Evolutionary conservation across 2,329 filamentous ascomycete species (phyloP), one percentile per base, ranked within the genome.

Genomic region (Cercospora sojina): DNA sequence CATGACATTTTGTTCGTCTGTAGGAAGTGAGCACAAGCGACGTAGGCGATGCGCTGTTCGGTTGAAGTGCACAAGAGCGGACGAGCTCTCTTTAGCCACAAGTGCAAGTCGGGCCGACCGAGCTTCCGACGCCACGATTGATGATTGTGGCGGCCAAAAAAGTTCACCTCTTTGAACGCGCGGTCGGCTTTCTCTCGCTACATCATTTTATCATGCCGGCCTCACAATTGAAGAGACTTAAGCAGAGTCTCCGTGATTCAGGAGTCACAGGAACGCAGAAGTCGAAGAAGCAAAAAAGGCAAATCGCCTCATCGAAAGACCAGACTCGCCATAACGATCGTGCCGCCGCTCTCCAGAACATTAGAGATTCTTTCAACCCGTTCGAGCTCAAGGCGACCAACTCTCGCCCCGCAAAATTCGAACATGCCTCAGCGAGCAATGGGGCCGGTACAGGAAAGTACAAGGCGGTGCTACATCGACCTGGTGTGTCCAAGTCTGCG

Each of bases 351-450:
- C 84, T 99, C 69, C 88, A 91, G 73, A 88, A 87, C 65, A 97
- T 99, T 77, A 90, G 95, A 76, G 93, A 98, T 75, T 90, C 93
- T 72, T 98, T 98, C 86, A 99, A 99, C 78, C 95, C 95, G 0
- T 99, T 99, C 80, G 95, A 99, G 77, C 87, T 97, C 77, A 88
- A 91, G 66, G 88, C 90, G 47, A 67, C 68, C 12, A 68, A 64
- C 23, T 84, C 89, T 1, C 86, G 90, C 67, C 91, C 89, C 0
- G 88, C 88, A 64, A 98, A 98, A 75, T 96, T 96, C 71, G 89
- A 94, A 51, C 90, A 93, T 53, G 70, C 68, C 2, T 63, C 65
- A 29, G 64, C 69, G 8, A 69, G 66, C 43, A 69, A 62, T 38
- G 59, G 57, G 2, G 67, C 67, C 38, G 82, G 82, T 59, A 83